Evolutionary conservation across 1,284 basidiomycete species (phyloP), one percentile per base, ranked within the genome.

Genomic region (Fomitopsis palustris): DNA sequence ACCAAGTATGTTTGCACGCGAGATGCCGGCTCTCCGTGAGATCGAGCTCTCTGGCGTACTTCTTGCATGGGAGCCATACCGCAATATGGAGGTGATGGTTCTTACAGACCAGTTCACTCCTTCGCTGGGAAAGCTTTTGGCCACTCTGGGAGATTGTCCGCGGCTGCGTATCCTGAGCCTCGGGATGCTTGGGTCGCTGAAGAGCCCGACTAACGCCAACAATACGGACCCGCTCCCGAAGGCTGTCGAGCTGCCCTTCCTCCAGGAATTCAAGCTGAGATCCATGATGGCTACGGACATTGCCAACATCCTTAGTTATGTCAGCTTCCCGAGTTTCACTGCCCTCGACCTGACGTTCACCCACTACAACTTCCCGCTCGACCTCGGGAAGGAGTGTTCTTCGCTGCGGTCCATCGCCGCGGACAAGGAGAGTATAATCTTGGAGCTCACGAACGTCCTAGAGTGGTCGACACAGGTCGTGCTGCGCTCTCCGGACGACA

Each of bases 31-130:
- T 31, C 42, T 59, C 21, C 57, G 57, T 4, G 45, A 55, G 16
- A 43, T 59, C 38, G 42, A 33, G 9, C 21, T 55, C 8, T 39
- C 27, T 14, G 57, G 57, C 43, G 38, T 59, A 19, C 39, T 53
- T 3, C 45, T 54, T 33, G n/a, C 43, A 16, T 59, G 57, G 57
- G 35, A 51, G 8, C 54, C 57, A 19, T 59, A 55, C 42, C 31
- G 43, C 19, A 33, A 59, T 35, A 25, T 59, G 35, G 54, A 45
- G 17, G 39, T 17, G 21, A 25, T 59, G 43, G 12, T 39, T 9
- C 42, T 59, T 7, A 19, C 33, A 12, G 39, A 59, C 35, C 57
- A 59, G 38, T 25, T 51, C 25, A 27, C 27, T 4, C 57, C 57
- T 9, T 52, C 57, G 12, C 37, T 59, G 7, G 53, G 42, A 3